Evolutionary conservation across 768 basidiomycete genomes (phyloP), one percentile per base, ranked within the genome.

Genomic region (Cystofilobasidium macerans): DNA sequence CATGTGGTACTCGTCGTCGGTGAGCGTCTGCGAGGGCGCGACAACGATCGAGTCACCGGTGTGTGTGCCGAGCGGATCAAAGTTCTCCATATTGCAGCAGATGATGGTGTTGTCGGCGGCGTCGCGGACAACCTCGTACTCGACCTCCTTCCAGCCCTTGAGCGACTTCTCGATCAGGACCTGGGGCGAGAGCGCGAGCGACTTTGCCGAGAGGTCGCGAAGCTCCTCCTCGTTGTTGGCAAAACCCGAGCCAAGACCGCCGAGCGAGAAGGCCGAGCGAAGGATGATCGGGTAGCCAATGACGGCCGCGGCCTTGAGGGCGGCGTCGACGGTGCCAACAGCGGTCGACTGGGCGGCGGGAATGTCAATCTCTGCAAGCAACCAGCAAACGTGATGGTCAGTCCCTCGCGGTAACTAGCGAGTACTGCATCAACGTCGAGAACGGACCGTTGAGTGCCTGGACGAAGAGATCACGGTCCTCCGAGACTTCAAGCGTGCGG

Each of bases 101-200:
- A 97, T 98, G 77, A 99, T 99, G 32, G 93, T 97, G 80, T 98
- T 95, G 78, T 99, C 95, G 59, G 94, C 94, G 70, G 82, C 92
- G 75, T 99, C 95, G 62, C 95, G 87, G 73, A 98, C 95, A 69
- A 99, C 95, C 76, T 99, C 95, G 71, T 98, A 99, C 78, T 99
- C 95, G 69, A 98, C 82, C 78, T 99, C 95, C 76, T 99, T 99
- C 95, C 95, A 99, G 35, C 95, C 95, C 78, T 98, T 98, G 86
- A 99, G 88, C 71, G 87, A 89, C 58, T 92, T 87, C 78, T 98
- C 95, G 69, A 99, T 92, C 64, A 99, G 82, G 51, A 98, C 89
- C 76, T 98, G 95, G 56, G 95, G 94, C 70, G 86, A 88, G 33
- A 98, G 81, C 73, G 85, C 85, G 61, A 99, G 83, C 74, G 86